Conservation (phyloP, 2,329 filamentous ascomycete genomes). For the Lojkania enalia region DNA sequence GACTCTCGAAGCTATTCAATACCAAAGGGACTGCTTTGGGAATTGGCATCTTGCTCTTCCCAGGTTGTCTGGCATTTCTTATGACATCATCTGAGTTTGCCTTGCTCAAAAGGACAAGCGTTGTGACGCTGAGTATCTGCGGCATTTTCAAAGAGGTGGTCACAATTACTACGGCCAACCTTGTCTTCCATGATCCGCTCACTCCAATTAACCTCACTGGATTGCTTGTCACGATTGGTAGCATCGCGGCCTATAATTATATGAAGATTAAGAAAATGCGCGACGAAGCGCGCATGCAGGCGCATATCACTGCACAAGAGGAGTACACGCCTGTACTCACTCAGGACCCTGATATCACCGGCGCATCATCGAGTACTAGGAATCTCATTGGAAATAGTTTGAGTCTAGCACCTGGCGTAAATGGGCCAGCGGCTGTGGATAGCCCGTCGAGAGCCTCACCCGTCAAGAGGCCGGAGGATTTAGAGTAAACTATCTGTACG, state of each 20-base stretch:
- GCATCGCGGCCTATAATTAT: constrained; percentile 90
- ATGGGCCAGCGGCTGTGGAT: constrained; percentile 18
- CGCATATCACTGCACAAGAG: constrained; percentile 45
- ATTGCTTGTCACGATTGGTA: constrained; percentile 81
- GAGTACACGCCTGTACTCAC: constrained; percentile 43
- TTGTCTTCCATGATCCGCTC: constrained; percentile 86
- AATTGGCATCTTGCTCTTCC: constrained; percentile 79
- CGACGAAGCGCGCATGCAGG: constrained; percentile 64
- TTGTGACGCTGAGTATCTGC: constrained; percentile 93
- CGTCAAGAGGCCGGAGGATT: constrained; percentile 51
- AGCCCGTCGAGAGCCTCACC: constrained; percentile 42
- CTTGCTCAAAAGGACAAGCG: constrained; percentile 88
- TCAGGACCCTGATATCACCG: constrained; percentile 31
- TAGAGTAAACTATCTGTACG: too few species aligned
- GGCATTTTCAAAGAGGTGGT: constrained; percentile 99
- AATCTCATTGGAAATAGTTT: constrained; percentile 43
- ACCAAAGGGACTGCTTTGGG: constrained; percentile 70
- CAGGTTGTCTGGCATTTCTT: constrained; percentile 85
- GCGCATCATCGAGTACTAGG: constrained; percentile 30
- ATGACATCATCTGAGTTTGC: constrained; percentile 98
- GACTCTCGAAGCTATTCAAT: constrained; percentile 64
- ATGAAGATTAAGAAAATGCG: constrained; percentile 93
- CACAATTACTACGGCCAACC: constrained; percentile 84
- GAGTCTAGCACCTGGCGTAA: constrained; percentile 38
- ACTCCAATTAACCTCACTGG: constrained; percentile 87